phyloP scores from a whole-genome alignment of 2,329 filamentous ascomycete species.

The Truncatella angustata region DNA sequence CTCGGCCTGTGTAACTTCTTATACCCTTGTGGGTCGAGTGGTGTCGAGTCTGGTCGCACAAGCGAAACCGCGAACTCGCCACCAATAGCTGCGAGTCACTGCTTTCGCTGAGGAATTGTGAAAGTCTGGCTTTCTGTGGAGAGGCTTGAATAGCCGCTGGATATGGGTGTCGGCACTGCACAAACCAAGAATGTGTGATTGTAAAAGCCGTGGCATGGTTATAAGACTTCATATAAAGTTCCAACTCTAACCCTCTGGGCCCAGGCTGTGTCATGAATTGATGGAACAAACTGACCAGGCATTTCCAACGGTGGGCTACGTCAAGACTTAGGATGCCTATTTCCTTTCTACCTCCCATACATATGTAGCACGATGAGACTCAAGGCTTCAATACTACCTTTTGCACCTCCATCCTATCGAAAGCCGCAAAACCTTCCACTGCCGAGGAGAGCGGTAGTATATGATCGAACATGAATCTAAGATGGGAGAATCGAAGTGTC shows the following conservation, averaged over 20 bases:
- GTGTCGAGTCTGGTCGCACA: neutral
- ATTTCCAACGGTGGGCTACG: too few species aligned
- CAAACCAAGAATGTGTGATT: too few species aligned
- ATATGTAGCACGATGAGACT: too few species aligned
- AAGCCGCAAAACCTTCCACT: neutral
- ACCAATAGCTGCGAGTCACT: neutral
- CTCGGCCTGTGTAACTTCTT: neutral
- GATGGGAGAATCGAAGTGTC: too few species aligned
- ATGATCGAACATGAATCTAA: neutral
- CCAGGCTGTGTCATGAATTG: too few species aligned
- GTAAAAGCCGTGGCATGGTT: too few species aligned
- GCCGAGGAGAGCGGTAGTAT: neutral
- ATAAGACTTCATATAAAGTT: too few species aligned
- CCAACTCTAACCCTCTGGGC: too few species aligned
- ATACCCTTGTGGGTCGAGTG: neutral
- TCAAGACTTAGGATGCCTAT: too few species aligned
- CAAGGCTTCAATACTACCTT: neutral
- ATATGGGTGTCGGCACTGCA: constrained; percentile 11
- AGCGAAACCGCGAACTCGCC: neutral
- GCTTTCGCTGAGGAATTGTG: neutral
- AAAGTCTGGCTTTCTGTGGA: neutral
- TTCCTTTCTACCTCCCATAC: too few species aligned
- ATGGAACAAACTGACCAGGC: too few species aligned
- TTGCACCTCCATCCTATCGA: neutral
- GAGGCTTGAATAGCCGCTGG: neutral